A percentile compares a stretch with the other conserved stretches of the same genome.
phyloP scores from a whole-genome alignment of 768 basidiomycete genomes.

The Amanita rimosa region DNA sequence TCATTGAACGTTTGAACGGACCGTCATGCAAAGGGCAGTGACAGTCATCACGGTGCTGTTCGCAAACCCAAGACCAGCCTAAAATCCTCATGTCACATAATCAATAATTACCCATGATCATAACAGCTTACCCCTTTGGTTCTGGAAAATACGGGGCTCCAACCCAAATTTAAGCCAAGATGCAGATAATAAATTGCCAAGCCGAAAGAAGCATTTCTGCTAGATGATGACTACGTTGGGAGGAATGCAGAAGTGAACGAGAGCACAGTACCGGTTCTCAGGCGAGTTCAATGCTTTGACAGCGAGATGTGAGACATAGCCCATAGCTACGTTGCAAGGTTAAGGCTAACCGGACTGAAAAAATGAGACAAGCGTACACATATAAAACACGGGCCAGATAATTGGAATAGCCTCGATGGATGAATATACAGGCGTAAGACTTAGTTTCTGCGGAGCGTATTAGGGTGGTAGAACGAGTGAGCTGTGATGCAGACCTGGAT shows the following conservation, averaged over 20 bases:
- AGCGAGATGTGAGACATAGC: constrained; percentile 55
- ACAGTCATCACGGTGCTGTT: constrained; percentile 43
- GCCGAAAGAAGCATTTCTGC: constrained; percentile 31
- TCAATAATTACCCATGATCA: neutral
- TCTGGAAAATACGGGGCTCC: constrained; percentile 59
- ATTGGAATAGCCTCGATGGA: constrained; percentile 45
- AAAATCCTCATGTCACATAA: neutral
- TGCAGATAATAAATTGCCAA: constrained; percentile 52
- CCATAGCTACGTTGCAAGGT: constrained; percentile 33
- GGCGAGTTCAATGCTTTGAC: constrained; percentile 41
- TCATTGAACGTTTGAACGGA: constrained; percentile 11
- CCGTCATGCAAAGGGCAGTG: constrained; percentile 50
- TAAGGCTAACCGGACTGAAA: constrained; percentile 5
- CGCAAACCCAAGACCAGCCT: constrained; percentile 44
- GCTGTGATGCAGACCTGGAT: constrained; percentile 33
- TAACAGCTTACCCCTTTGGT: constrained; percentile 25
- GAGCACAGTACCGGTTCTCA: constrained; percentile 23
- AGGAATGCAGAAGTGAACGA: neutral
- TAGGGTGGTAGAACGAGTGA: neutral
- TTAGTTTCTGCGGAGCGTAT: constrained; percentile 25
- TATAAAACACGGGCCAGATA: constrained; percentile 43
- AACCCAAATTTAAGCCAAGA: constrained; percentile 43
- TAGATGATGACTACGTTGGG: neutral
- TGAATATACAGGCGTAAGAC: constrained; percentile 38
- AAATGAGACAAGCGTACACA: constrained; percentile 13